Base-by-base conservation (phyloP, 1,284 basidiomycete species). In the Singerocomus inundabilis region DNA sequence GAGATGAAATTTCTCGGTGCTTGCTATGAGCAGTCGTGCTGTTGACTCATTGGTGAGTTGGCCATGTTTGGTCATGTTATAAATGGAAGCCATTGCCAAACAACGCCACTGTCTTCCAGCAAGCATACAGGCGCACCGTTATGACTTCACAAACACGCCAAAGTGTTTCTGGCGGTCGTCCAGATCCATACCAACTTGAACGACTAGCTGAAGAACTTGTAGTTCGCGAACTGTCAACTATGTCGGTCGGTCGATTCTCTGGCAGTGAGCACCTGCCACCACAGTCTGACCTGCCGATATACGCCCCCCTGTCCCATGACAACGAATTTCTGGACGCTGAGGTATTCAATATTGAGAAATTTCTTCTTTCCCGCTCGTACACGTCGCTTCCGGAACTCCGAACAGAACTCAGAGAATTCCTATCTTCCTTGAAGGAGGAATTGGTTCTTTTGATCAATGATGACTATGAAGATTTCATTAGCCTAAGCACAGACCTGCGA, bases 401-500 rank as follows among this genome's bases (percentile, higher is more conserved):
- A 46, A 72, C 81, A 15, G 94, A 99, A 65, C 77, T 99, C 13
- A 81, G 93, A 28, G 85, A 88, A 50, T 98, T 98, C 69, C 77
- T 93, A 51, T 81, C 82, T 1, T 76, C 79, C 13, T 72, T 99
- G 58, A 93, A 95, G 63, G 90, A 94, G 65, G 93, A 97, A 66
- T 80, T 99, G 28, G 92, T 98, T 28, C 85, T 85, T 63, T 83
- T 98, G 64, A 98, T 99, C 69, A 98, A 99, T 68, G 88, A 94
- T 62, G 95, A 98, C 71, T 98, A 98, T 69, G 93, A 94, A 68
- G 94, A 94, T 38, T 98, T 98, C 68, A 97, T 99, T 57, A 93
- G 90, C 58, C 77, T 99, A 24, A 95, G 94, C 56, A 94, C 90
- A 2, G 91, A 94, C 58, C 67, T 97, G 56, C 78, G 84, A 53